These are phyloP conservation scores for Pyrenophora teres DNA, from an alignment of 2,329 filamentous ascomycete species.

Conservation along the genomic window DNA sequence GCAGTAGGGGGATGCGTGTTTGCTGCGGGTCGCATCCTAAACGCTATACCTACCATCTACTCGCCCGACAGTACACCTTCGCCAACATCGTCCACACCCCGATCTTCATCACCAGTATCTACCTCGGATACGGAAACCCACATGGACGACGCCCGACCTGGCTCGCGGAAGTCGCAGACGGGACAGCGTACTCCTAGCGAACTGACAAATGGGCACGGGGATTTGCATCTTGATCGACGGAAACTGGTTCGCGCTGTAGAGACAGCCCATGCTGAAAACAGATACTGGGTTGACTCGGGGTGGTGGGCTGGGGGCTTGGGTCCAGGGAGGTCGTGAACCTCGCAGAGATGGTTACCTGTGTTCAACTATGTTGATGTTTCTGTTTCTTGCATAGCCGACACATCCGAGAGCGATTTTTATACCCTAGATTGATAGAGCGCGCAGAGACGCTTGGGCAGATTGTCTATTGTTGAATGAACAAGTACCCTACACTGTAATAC, in stretches of 20 bases:
- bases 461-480: no score
- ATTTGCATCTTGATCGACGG: slow-evolving; percentile 46
- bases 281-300: slow-evolving; percentile 39
- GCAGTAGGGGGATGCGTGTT: slow-evolving; percentile 64
- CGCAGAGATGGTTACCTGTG: not conserved
- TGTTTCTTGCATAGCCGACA: not conserved
- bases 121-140: slow-evolving; percentile 21
- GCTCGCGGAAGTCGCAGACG: slow-evolving; percentile 10
- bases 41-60: slow-evolving; percentile 29
- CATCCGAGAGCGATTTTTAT: not conserved
- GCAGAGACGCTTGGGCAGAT: no score
- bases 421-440: no score
- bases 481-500: no score
- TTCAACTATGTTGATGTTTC: not conserved
- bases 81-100: slow-evolving; percentile 22
- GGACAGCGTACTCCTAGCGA: slow-evolving; percentile 25
- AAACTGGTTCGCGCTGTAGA: slow-evolving; percentile 38
- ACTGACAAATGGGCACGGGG: slow-evolving; percentile 44
- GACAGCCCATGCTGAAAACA: slow-evolving; percentile 36
- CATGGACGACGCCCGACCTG: slow-evolving; percentile 6
- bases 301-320: slow-evolving; percentile 46
- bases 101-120: slow-evolving; percentile 28
- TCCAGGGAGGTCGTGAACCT: slow-evolving; percentile 2
- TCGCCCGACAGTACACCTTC: slow-evolving; percentile 16
- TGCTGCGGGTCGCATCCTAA: slow-evolving; percentile 57